Evolutionary conservation across 805 yeast species (phyloP).

Genomic region (Schwanniomyces pseudopolymorphus): DNA sequence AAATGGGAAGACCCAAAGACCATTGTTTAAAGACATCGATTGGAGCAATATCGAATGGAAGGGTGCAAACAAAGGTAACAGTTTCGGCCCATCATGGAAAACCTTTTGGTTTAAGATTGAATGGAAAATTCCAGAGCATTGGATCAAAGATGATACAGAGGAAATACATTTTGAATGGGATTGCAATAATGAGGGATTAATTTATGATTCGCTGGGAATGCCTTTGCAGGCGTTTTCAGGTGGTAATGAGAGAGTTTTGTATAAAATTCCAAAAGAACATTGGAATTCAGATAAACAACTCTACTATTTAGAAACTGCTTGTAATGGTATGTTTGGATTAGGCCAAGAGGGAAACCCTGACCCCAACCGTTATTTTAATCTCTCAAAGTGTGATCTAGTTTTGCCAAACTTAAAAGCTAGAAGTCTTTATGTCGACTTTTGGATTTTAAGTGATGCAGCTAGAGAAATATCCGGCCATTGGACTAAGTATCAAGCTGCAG

Average conservation of each 20-base stretch:
- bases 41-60: slow-evolving; percentile 48
- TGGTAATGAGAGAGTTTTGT: slow-evolving; percentile 77
- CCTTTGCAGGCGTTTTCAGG: slow-evolving; percentile 86
- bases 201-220: slow-evolving; percentile 63
- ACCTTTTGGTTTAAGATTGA: slow-evolving; percentile 88
- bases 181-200: slow-evolving; percentile 79
- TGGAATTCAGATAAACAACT: slow-evolving; percentile 50
- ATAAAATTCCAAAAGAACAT: slow-evolving; percentile 61
- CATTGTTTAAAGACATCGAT: slow-evolving; percentile 58
- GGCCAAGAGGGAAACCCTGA: slow-evolving; percentile 63
- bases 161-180: slow-evolving; percentile 78
- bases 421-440: slow-evolving; percentile 74
- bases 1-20: slow-evolving; percentile 52
- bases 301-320: slow-evolving; percentile 85
- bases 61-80: slow-evolving; percentile 65
- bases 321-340: slow-evolving; percentile 90
- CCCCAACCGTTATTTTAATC: slow-evolving; percentile 66
- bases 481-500: slow-evolving; percentile 83
- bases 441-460: slow-evolving; percentile 89
- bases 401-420: slow-evolving; percentile 82
- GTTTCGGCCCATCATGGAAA: slow-evolving; percentile 95
- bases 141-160: slow-evolving; percentile 48
- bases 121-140: slow-evolving; percentile 60
- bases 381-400: slow-evolving; percentile 72
- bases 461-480: slow-evolving; percentile 78